Evolutionary conservation across 2,329 filamentous ascomycete genomes (phyloP).

Genomic region (Fusarium temperatum): DNA sequence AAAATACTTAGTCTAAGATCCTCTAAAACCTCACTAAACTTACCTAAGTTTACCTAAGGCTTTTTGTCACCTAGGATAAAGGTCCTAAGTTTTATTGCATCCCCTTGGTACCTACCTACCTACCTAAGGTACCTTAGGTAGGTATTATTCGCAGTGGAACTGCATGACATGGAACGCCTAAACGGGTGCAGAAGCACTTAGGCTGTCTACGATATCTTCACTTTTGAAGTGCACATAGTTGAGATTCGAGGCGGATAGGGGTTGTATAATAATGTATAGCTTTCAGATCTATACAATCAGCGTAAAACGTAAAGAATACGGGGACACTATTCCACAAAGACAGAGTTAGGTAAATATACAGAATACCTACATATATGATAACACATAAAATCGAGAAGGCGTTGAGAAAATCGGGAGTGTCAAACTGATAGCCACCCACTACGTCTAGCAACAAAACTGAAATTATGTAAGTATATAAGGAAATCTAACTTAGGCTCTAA

Average conservation of each 20-base stretch:
- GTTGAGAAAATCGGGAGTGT: neutral
- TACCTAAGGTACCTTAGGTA: neutral
- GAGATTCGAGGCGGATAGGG: neutral
- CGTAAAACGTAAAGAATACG: neutral
- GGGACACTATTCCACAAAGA: neutral
- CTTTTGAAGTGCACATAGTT: neutral
- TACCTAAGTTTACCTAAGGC: no score
- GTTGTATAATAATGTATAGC: neutral
- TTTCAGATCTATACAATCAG: neutral
- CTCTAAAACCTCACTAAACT: no score
- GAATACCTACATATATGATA: neutral
- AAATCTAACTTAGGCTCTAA: neutral
- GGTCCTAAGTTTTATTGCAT: no score
- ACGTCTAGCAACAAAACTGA: neutral
- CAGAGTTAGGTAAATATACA: neutral
- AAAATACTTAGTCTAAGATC: no score
- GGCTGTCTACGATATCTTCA: neutral
- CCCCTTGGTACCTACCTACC: neutral
- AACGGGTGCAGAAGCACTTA: neutral
- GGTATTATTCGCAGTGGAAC: neutral
- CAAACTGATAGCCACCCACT: neutral
- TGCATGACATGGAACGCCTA: no score
- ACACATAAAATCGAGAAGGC: neutral
- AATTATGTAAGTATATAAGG: neutral
- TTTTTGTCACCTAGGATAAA: no score